Percentiles rank a stretch among this genome's conserved stretches.
Conservation (phyloP, 805 yeast species). For the Candida dajiaensis region DNA sequence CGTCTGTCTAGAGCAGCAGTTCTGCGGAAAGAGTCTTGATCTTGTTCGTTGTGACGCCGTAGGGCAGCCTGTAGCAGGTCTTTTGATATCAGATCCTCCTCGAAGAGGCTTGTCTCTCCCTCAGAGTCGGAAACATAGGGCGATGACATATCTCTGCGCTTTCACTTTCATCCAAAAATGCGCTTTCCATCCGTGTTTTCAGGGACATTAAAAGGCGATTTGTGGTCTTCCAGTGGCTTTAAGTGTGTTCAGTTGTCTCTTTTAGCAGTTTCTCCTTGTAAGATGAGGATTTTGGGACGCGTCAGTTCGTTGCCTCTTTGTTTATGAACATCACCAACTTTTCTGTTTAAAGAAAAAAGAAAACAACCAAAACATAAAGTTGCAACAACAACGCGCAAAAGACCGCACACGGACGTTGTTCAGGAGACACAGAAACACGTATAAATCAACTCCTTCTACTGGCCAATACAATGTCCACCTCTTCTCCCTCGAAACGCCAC, state of each 20-base stretch:
- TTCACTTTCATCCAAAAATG: neutral
- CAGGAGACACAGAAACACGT: too few relatives aligned
- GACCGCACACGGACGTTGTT: neutral
- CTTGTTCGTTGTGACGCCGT: neutral
- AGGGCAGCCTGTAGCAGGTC: neutral
- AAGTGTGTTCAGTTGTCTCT: neutral
- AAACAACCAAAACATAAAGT: neutral
- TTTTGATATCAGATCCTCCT: neutral
- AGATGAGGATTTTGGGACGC: neutral
- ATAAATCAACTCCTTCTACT: too few relatives aligned
- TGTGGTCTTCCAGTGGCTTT: neutral
- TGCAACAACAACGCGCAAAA: neutral
- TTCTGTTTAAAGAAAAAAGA: too few relatives aligned
- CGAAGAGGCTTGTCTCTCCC: constrained; percentile 5
- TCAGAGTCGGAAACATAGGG: constrained; percentile 11
- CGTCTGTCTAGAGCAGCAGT: neutral
- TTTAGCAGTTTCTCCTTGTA: neutral
- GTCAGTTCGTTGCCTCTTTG: neutral
- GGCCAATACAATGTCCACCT: constrained; percentile 2
- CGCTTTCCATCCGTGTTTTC: neutral
- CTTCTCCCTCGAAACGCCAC: constrained; percentile 20
- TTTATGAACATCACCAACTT: too few relatives aligned
- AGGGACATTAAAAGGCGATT: neutral
- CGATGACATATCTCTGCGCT: neutral
- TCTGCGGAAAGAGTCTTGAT: neutral